phyloP scores from a whole-genome alignment of 805 yeast species.

The Candida sphagnicola region DNA sequence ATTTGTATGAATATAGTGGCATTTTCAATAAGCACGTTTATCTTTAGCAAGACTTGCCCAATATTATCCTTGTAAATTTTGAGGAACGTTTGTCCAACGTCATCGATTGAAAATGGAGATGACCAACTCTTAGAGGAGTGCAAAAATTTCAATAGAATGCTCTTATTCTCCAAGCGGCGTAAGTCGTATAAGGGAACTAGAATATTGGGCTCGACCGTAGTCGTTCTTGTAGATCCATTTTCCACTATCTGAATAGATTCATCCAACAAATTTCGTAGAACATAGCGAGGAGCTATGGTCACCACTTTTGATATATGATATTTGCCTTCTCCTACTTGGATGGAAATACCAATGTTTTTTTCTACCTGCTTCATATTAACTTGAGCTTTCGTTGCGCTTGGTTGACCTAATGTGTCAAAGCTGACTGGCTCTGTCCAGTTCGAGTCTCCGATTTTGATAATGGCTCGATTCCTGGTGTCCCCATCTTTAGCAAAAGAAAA shows the following conservation, averaged over 20 bases:
- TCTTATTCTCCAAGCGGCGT: constrained; percentile 54
- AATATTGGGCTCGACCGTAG: constrained; percentile 44
- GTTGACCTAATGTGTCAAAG: constrained; percentile 87
- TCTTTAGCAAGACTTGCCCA: constrained; percentile 67
- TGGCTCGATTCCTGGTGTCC: constrained; percentile 63
- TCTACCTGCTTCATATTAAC: constrained; percentile 52
- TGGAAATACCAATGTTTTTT: constrained; percentile 68
- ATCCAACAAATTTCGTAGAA: constrained; percentile 59
- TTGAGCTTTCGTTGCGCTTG: constrained; percentile 49
- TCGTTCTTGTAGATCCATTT: constrained; percentile 55
- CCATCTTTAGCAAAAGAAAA: constrained; percentile 71
- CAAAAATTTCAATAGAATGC: constrained; percentile 54
- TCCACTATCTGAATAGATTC: constrained; percentile 60
- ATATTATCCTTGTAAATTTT: constrained; percentile 61
- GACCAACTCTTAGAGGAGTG: constrained; percentile 70
- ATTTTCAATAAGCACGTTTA: constrained; percentile 72
- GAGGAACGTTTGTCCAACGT: constrained; percentile 76
- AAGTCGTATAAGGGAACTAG: constrained; percentile 62
- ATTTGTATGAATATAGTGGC: constrained; percentile 79
- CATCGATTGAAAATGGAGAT: constrained; percentile 79
- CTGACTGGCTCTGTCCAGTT: constrained; percentile 70
- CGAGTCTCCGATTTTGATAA: constrained; percentile 63
- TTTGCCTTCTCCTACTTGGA: constrained; percentile 82
- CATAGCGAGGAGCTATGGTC: constrained; percentile 77
- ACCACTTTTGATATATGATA: constrained; percentile 75